Base-by-base conservation (phyloP, 805 yeast genomes). In the Monosporozyma aerobia region DNA sequence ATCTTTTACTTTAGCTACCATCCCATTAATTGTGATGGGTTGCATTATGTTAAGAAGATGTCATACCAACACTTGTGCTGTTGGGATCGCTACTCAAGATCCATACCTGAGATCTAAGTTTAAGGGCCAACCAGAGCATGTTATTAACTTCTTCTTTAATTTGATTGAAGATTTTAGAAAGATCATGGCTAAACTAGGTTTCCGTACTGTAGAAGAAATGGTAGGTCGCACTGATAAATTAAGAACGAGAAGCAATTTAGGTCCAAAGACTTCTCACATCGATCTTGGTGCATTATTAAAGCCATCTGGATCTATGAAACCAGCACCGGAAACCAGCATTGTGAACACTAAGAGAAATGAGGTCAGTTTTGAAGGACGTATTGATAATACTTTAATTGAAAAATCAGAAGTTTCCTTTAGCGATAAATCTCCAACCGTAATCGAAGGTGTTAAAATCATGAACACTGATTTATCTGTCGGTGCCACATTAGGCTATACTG, bases 81-180 rank as follows among this genome's bases (percentile, higher is more conserved):
- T 92, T 49, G 99, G 99, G 73, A 87, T 92, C 74, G 99, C 99
- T 47, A 92, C 99, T 32, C 99, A 94, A 73, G 98, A 92, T 70
- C 97, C 97, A 19, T 88, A 83, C 59, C 78, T 92, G 60, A 82
- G 99, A 73, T 81, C 81, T 73, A 94, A 92, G 72, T 92, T 92
- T 73, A 77, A 80, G 64, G 99, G 99, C 67, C 90, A 97, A 49
- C 99, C 99, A 50, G 99, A 92, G 74, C 97, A 92, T 67, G 98
- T 92, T 54, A 90, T 92, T 72, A 92, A 92, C 78, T 94, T 92
- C 78, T 94, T 94, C 79, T 92, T 85, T 77, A 94, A 90, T 73
- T 77, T 92, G 69, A 83, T 97, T 53, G 88, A 90, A 63, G 99
- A 92, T 73, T 80, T 94, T 67, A 81, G 99, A 68, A 80, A 77